These are phyloP conservation scores for Stromatinia cepivora DNA, from an alignment of 2,329 filamentous ascomycete genomes.

Conservation along the genomic window DNA sequence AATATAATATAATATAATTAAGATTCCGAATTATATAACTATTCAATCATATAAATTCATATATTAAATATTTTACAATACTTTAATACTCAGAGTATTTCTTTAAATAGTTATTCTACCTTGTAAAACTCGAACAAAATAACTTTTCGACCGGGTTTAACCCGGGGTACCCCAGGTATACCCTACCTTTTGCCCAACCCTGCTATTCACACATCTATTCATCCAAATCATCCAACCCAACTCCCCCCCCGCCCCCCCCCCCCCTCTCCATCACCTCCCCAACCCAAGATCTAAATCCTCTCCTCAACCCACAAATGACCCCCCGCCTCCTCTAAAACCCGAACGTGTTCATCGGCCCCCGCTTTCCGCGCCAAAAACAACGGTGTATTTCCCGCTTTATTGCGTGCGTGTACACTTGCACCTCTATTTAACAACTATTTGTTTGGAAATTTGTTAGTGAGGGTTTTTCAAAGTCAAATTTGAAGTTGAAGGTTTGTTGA, in stretches of 20 bases:
- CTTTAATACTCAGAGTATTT: no score
- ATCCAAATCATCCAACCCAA: background rate
- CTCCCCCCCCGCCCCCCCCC: background rate
- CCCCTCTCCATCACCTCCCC: no score
- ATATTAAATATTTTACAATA: no score
- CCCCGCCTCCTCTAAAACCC: constrained; percentile 58
- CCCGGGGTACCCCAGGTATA: no score
- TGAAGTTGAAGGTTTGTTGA: background rate
- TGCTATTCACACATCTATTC: background rate
- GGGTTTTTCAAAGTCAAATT: no score
- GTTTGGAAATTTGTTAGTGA: background rate
- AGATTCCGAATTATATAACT: no score
- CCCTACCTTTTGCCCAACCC: no score
- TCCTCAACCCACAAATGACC: constrained; percentile 60
- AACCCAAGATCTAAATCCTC: constrained; percentile 28
- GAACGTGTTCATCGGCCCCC: constrained; percentile 54
- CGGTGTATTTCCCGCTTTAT: constrained; percentile 65
- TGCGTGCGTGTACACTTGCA: constrained; percentile 66
- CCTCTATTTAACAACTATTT: constrained; percentile 51
- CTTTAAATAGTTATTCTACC: no score
- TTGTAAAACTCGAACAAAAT: no score
- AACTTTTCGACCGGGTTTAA: no score
- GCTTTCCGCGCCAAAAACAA: constrained; percentile 62
- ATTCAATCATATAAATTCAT: no score
- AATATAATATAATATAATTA: no score